phyloP scores from a whole-genome alignment of 805 yeast species.

The Saccharomycopsis fodiens region DNA sequence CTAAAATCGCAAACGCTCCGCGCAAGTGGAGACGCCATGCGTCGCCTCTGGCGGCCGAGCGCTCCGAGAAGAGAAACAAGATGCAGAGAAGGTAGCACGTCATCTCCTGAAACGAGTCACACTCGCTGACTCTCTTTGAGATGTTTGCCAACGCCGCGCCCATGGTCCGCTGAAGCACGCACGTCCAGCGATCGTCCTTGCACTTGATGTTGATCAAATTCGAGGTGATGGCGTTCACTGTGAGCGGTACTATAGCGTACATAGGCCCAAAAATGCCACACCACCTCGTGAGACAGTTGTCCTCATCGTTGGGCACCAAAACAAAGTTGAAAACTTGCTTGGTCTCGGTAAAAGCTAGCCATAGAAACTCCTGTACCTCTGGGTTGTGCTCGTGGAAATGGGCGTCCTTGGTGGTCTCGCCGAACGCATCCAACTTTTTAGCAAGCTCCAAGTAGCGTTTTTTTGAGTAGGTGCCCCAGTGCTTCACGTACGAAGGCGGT shows the following conservation, averaged over 20 bases:
- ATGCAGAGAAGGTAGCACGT: conserved; percentile 13
- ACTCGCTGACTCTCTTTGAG: not conserved
- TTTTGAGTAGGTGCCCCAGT: conserved; percentile 1
- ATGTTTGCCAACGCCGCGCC: conserved; percentile 4
- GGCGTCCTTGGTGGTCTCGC: not conserved
- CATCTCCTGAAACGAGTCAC: conserved; percentile 3
- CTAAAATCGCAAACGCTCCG: conserved; percentile 13
- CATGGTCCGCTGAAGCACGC: conserved; percentile 10
- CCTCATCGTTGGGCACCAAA: conserved; percentile 1
- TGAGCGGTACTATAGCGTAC: conserved; percentile 1
- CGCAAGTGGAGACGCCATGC: conserved; percentile 16
- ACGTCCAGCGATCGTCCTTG: conserved; percentile 2
- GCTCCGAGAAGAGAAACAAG: conserved; percentile 10
- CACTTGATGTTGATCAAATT: conserved; percentile 1
- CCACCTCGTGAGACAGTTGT: not conserved
- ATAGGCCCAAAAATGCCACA: not conserved
- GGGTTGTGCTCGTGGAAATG: conserved; percentile 6
- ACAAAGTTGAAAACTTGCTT: conserved; percentile 4
- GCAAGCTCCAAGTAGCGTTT: not conserved
- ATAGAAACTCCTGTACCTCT: conserved; percentile 4
- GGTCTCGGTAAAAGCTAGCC: not conserved
- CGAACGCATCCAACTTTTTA: conserved; percentile 3
- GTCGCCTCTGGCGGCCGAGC: conserved; percentile 10
- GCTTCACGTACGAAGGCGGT: conserved; percentile 1
- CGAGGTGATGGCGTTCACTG: conserved; percentile 2